A percentile compares a stretch with the other conserved stretches of the same genome.
Conservation (phyloP, 768 basidiomycete species). For the Lactarius akahatsu region DNA sequence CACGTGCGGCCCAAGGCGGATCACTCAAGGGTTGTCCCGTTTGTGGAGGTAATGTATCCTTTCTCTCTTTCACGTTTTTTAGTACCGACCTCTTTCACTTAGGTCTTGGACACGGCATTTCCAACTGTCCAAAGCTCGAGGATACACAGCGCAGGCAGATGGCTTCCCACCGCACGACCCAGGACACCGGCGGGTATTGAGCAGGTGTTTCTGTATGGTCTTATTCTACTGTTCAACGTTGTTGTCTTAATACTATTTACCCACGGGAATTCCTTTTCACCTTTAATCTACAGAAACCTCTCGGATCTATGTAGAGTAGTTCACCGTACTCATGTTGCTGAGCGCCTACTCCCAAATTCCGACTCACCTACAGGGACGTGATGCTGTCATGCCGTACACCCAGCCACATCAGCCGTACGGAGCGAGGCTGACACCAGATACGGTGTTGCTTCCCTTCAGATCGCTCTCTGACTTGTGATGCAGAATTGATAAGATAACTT, state of each 20-base stretch:
- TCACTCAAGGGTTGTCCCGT: constrained; percentile 87
- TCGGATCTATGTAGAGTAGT: background rate
- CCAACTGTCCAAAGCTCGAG: constrained; percentile 95
- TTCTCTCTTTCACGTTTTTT: background rate
- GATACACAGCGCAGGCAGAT: constrained; percentile 88
- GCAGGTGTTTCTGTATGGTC: background rate
- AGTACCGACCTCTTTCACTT: constrained; percentile 7
- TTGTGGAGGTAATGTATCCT: constrained; percentile 71
- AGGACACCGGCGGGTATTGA: constrained; percentile 56
- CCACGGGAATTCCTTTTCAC: background rate
- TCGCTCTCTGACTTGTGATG: background rate
- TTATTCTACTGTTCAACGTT: background rate
- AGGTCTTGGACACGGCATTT: constrained; percentile 92
- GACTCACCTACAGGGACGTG: background rate
- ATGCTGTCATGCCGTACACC: background rate
- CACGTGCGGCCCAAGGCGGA: constrained; percentile 75
- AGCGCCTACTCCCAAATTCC: background rate
- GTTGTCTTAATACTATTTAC: background rate
- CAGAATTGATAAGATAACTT: background rate
- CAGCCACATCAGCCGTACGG: background rate
- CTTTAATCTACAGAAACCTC: background rate
- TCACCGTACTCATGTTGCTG: background rate
- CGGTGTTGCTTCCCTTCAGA: background rate
- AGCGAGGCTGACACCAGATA: background rate
- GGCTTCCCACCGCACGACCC: constrained; percentile 75